Evolutionary conservation across 1,284 basidiomycete genomes (phyloP).

Genomic region (Dichomitus squalens): DNA sequence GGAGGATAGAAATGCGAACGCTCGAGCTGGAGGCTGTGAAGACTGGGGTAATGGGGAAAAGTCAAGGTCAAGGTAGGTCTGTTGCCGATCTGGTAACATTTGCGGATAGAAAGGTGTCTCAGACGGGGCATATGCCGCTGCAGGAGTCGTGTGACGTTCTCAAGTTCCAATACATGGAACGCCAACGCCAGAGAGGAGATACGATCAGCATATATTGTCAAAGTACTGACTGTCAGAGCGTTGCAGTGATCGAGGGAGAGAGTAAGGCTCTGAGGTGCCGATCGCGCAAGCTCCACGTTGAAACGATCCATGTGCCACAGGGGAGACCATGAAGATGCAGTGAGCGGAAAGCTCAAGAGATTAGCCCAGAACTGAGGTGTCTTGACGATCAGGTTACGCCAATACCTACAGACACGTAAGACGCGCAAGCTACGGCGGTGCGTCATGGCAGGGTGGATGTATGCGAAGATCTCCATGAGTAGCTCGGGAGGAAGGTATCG

Average conservation of each 20-base stretch:
- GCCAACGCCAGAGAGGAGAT: not conserved
- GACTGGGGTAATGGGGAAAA: not conserved
- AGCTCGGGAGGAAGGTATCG: not conserved
- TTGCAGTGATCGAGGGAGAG: not conserved
- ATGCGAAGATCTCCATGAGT: not conserved
- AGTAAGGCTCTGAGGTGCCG: not conserved
- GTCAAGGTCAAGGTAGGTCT: not conserved
- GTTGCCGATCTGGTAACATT: not conserved
- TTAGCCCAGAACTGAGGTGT: conserved; percentile 1
- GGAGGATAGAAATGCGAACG: not conserved
- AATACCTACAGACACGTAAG: not conserved
- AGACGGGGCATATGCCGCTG: not conserved
- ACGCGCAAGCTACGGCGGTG: not conserved
- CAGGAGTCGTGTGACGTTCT: not conserved
- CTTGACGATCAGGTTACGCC: not conserved
- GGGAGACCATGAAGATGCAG: not conserved
- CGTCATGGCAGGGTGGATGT: not conserved
- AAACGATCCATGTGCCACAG: not conserved
- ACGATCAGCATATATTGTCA: not conserved
- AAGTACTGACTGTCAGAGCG: too few relatives aligned
- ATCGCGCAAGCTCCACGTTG: not conserved
- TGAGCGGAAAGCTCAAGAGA: not conserved
- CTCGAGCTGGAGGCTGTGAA: not conserved
- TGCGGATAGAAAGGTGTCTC: not conserved
- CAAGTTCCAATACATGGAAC: not conserved